Percentiles rank a stretch among this genome's conserved stretches.
Evolutionary conservation across 1,139 yeast species (phyloP).

Genomic region (Geotrichum restrictum): DNA sequence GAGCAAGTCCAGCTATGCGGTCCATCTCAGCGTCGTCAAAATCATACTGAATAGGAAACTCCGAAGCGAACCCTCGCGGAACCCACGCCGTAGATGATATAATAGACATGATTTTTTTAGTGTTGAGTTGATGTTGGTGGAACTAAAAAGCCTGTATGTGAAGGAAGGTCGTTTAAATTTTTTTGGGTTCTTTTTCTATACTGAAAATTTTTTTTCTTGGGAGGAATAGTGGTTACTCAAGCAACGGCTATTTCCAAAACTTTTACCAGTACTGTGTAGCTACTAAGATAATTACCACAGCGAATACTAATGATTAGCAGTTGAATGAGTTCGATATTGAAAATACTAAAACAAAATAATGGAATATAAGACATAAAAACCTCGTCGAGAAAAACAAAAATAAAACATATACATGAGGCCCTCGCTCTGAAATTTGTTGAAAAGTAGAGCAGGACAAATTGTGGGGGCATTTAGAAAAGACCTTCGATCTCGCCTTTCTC

Average conservation of each 20-base stretch:
- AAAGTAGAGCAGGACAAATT: conserved; percentile 4
- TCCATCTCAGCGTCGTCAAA: conserved; percentile 90
- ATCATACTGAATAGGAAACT: conserved; percentile 85
- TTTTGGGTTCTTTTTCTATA: neutral
- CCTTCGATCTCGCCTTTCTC: conserved; percentile 95
- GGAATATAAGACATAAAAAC: conserved; percentile 3
- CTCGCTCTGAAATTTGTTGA: conserved; percentile 12
- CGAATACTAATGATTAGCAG: conserved; percentile 8
- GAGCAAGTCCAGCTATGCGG: conserved; percentile 80
- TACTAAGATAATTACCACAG: no score
- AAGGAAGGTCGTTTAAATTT: neutral
- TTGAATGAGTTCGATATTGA: conserved; percentile 14
- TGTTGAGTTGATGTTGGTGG: neutral
- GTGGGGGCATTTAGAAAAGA: conserved; percentile 52
- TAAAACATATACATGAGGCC: neutral
- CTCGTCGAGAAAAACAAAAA: conserved; percentile 4
- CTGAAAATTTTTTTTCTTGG: conserved; percentile 8
- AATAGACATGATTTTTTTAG: conserved; percentile 47
- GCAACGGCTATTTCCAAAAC: neutral
- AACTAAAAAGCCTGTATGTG: neutral
- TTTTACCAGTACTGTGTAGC: no score
- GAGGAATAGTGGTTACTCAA: conserved; percentile 1
- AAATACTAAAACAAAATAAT: conserved; percentile 4
- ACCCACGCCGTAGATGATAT: conserved; percentile 94
- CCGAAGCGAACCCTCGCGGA: conserved; percentile 92